phyloP scores from a whole-genome alignment of 2,329 filamentous ascomycete species.

The Pseudocercospora fijiensis region DNA sequence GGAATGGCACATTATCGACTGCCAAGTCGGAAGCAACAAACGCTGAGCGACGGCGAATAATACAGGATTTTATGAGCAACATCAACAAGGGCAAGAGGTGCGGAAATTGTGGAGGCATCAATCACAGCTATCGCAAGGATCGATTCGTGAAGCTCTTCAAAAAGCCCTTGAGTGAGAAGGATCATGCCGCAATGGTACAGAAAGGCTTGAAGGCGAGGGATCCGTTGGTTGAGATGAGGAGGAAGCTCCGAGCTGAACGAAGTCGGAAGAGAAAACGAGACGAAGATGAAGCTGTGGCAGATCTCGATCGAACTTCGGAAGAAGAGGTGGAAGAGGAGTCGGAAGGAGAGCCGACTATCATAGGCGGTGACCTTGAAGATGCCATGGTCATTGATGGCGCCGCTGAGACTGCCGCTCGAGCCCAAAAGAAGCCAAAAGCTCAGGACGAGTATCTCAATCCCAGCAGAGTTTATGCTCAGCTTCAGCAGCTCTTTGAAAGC shows the following conservation, averaged over 20 bases:
- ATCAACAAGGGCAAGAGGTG: conserved; percentile 72
- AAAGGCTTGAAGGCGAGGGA: conserved; percentile 66
- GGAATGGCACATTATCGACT: conserved; percentile 48
- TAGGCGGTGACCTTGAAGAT: conserved; percentile 45
- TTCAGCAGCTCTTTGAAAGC: conserved; percentile 78
- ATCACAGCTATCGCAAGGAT: conserved; percentile 83
- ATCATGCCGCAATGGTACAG: conserved; percentile 74
- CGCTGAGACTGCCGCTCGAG: conserved; percentile 36
- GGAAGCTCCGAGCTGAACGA: conserved; percentile 41
- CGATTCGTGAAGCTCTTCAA: conserved; percentile 91
- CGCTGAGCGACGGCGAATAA: conserved; percentile 70
- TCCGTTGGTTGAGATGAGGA: conserved; percentile 61
- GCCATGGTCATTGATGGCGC: conserved; percentile 50
- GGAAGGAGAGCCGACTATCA: conserved; percentile 37
- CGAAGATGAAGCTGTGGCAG: conserved; percentile 69
- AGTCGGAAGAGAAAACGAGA: conserved; percentile 49
- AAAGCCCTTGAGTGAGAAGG: conserved; percentile 71
- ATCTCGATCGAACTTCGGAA: conserved; percentile 56
- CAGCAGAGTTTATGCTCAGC: conserved; percentile 76
- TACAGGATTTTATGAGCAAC: conserved; percentile 77
- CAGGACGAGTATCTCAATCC: conserved; percentile 75
- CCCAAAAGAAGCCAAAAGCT: conserved; percentile 43
- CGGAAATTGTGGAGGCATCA: conserved; percentile 65
- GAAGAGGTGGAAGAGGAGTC: conserved; percentile 37
- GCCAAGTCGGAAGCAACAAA: conserved; percentile 81